Base-by-base conservation (phyloP, 2,329 filamentous ascomycete species). In the Colletotrichum horii region DNA sequence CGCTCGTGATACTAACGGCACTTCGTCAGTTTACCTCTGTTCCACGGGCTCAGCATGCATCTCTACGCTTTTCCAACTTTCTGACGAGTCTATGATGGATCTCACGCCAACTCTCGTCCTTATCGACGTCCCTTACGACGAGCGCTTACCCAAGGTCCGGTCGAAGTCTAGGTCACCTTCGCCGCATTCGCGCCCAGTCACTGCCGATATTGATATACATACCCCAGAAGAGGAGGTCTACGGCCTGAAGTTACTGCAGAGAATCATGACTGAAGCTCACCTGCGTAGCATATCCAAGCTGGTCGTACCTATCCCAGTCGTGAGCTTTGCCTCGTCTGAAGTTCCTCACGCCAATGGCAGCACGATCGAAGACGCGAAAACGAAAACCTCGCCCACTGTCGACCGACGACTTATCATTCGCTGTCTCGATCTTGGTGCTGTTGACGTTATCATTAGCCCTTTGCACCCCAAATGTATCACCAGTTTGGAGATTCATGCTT, bases 371-470 rank as follows among this genome's bases (percentile, higher is more conserved):
- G 32, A 74, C 9, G 28, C 24, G 58, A 65, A 76, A 24, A 55
- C 71, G 9, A 75, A 70, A 61, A 30, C 34, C 9, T 68, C 71
- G 28, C n/a, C 38, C 14, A 79, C 84, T 30, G 83, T 84, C 32
- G 87, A 88, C 75, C 86, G 83, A 74, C 80, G 80, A 72, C 83
- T 90, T 70, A 88, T 96, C 76, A 91, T 93, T 79, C 92, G 89
- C 80, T 98, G 95, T 81, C 86, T 98, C 28, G 95, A 98, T 81
- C 92, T 94, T 6, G 97, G 97, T 43, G 96, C 96, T 14, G 89
- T 94, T 34, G 96, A 98, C 84, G 95, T 98, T 65, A 89, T 98
- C 77, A 91, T 93, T 30, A 95, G 94, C 80, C 96, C 96, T 2
- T 84, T 98, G 52, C 92, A 94, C 76, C 89, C 90, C 64, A 93